Percentiles rank a stretch among this genome's conserved stretches.
phyloP scores from a whole-genome alignment of 2,329 filamentous ascomycete species.

The Lasiodiplodia gonubiensis region DNA sequence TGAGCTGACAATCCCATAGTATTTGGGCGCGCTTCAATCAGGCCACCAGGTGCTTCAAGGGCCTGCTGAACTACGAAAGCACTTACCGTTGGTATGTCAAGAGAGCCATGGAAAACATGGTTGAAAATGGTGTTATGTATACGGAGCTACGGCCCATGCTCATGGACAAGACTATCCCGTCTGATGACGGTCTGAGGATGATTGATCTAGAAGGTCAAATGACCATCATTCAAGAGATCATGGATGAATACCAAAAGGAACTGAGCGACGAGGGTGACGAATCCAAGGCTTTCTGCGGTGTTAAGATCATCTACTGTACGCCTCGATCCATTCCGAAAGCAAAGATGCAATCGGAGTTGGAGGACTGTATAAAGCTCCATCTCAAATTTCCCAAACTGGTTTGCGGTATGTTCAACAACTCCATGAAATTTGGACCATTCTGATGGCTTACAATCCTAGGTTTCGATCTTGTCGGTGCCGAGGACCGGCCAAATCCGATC shows the following conservation, averaged over 20 bases:
- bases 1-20: slow-evolving; percentile 37
- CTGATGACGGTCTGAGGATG: slow-evolving; percentile 59
- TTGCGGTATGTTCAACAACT: slow-evolving; percentile 58
- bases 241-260: slow-evolving; percentile 54
- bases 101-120: slow-evolving; percentile 65
- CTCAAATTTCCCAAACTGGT: slow-evolving; percentile 62
- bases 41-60: slow-evolving; percentile 74
- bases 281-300: slow-evolving; percentile 62
- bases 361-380: slow-evolving; percentile 68
- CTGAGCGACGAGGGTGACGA: slow-evolving; percentile 45
- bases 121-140: slow-evolving; percentile 70
- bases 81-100: slow-evolving; percentile 68
- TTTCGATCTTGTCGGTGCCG: slow-evolving; percentile 71
- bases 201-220: slow-evolving; percentile 66
- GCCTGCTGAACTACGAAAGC: slow-evolving; percentile 69
- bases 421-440: background rate
- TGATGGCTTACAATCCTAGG: slow-evolving; percentile 48
- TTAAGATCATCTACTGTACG: slow-evolving; percentile 76
- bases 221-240: slow-evolving; percentile 61
- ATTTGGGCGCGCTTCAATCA: slow-evolving; percentile 69
- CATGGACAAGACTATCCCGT: slow-evolving; percentile 68
- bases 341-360: slow-evolving; percentile 59
- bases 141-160: slow-evolving; percentile 75
- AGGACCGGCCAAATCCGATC: slow-evolving; percentile 67
- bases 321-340: slow-evolving; percentile 63